A percentile compares a stretch with the other conserved stretches of the same genome.
Evolutionary conservation across 2,329 filamentous ascomycete species (phyloP).

Genomic region (Clonostachys chloroleuca): DNA sequence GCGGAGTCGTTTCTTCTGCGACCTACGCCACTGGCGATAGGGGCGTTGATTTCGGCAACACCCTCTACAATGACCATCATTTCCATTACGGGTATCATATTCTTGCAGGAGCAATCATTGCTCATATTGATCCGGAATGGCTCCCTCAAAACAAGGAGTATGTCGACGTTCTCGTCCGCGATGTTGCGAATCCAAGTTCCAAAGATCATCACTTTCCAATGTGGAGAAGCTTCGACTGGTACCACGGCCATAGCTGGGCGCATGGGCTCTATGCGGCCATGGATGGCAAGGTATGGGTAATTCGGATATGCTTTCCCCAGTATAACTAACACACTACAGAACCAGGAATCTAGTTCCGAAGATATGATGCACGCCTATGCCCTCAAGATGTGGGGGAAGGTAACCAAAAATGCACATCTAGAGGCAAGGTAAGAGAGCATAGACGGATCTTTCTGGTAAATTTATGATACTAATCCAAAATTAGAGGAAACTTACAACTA

Average conservation of each 20-base stretch:
- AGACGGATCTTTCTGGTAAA: not conserved
- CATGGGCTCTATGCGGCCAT: conserved; percentile 67
- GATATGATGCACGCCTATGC: conserved; percentile 85
- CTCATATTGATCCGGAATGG: conserved; percentile 73
- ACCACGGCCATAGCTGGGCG: conserved; percentile 90
- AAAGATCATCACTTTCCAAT: conserved; percentile 75
- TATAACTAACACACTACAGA: conserved; percentile 17
- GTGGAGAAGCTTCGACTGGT: conserved; percentile 88
- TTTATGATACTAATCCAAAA: not conserved
- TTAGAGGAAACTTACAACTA: conserved; percentile 75
- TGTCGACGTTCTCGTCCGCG: conserved; percentile 80
- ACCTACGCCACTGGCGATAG: conserved; percentile 66
- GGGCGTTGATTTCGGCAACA: conserved; percentile 84
- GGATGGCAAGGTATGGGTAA: conserved; percentile 60
- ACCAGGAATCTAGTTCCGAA: conserved; percentile 86
- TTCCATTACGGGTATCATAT: conserved; percentile 88
- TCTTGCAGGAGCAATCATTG: conserved; percentile 79
- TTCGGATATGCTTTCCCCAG: not conserved
- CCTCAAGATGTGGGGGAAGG: conserved; percentile 89
- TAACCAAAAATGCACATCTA: conserved; percentile 71
- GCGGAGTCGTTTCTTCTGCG: conserved; percentile 73
- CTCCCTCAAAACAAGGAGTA: conserved; percentile 68
- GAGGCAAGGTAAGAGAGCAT: conserved; percentile 57
- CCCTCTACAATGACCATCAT: conserved; percentile 73
- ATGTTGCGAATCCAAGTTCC: conserved; percentile 71